Evolutionary conservation across 192 early-diverging fungal genomes (phyloP).

Genomic region (Entomortierella beljakovae): DNA sequence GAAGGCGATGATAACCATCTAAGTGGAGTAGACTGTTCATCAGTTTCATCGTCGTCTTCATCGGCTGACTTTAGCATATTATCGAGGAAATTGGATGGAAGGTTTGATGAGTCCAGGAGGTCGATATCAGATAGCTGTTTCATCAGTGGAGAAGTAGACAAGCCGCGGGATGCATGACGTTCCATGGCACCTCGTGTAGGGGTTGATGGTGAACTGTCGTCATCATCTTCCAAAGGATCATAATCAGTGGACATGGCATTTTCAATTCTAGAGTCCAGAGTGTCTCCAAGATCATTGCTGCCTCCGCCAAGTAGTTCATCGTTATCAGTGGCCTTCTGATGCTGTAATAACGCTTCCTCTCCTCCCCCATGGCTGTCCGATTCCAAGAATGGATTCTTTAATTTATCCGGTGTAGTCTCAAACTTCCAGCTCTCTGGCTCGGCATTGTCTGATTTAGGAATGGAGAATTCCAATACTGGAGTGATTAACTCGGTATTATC

Average conservation of each 20-base stretch:
- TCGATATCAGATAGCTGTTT: not conserved
- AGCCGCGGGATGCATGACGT: not conserved
- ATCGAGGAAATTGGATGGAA: not conserved
- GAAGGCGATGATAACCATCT: not conserved
- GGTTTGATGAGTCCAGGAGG: not conserved
- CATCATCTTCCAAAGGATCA: conserved; percentile 6
- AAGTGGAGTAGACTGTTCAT: not conserved
- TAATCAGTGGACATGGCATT: conserved; percentile 1
- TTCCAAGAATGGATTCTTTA: too few relatives aligned
- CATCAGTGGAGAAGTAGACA: not conserved
- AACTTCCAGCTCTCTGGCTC: too few relatives aligned
- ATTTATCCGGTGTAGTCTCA: too few relatives aligned
- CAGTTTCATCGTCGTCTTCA: not conserved
- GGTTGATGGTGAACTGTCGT: conserved; percentile 10
- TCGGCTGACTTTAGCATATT: too few relatives aligned
- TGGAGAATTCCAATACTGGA: not conserved
- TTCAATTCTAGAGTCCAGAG: too few relatives aligned
- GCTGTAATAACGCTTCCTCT: too few relatives aligned
- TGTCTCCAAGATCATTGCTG: too few relatives aligned
- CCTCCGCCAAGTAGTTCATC: too few relatives aligned
- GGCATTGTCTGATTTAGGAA: too few relatives aligned
- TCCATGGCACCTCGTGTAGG: conserved; percentile 1
- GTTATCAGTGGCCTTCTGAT: too few relatives aligned
- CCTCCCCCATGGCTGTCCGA: too few relatives aligned
- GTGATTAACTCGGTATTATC: not conserved